Conservation (phyloP, 2,329 filamentous ascomycete species). For the Ophiostoma sp. region DNA sequence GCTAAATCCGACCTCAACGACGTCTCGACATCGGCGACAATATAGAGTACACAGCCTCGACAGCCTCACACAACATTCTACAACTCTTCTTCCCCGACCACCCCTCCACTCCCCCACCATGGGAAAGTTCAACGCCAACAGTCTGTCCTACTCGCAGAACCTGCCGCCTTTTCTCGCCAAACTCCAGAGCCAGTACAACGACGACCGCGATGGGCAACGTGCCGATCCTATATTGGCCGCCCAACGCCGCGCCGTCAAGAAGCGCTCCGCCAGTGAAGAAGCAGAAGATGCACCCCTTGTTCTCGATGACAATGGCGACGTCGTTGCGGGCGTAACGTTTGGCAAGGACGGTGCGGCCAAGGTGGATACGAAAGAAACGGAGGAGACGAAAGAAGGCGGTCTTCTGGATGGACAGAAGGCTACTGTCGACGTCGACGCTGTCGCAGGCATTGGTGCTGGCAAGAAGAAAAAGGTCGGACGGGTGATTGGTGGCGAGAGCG, state of each 20-base stretch:
- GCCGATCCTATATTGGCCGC: slow-evolving; percentile 54
- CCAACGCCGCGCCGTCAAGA: slow-evolving; percentile 52
- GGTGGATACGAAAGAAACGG: slow-evolving; percentile 30
- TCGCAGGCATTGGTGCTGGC: slow-evolving; percentile 46
- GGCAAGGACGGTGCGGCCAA: slow-evolving; percentile 48
- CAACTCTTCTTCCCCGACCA: background rate
- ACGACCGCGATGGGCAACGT: slow-evolving; percentile 47
- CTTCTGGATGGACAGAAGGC: background rate
- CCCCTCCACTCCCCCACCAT: background rate
- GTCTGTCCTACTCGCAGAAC: slow-evolving; percentile 63
- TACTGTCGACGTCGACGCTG: slow-evolving; percentile 25
- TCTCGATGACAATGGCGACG: slow-evolving; percentile 70
- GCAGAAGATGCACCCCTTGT: slow-evolving; percentile 76
- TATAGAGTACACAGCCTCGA: background rate
- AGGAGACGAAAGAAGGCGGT: background rate
- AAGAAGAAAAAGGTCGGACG: slow-evolving; percentile 59
- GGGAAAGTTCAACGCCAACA: slow-evolving; percentile 67
- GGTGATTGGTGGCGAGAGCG: slow-evolving; percentile 44
- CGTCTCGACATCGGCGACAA: background rate
- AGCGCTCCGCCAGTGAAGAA: slow-evolving; percentile 63
- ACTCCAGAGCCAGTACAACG: slow-evolving; percentile 52
- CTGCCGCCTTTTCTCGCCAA: slow-evolving; percentile 63
- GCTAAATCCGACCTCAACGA: background rate
- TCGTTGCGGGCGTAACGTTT: slow-evolving; percentile 46
- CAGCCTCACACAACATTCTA: background rate